Evolutionary conservation across 805 yeast genomes (phyloP).

Genomic region (Starmera dryadoides): DNA sequence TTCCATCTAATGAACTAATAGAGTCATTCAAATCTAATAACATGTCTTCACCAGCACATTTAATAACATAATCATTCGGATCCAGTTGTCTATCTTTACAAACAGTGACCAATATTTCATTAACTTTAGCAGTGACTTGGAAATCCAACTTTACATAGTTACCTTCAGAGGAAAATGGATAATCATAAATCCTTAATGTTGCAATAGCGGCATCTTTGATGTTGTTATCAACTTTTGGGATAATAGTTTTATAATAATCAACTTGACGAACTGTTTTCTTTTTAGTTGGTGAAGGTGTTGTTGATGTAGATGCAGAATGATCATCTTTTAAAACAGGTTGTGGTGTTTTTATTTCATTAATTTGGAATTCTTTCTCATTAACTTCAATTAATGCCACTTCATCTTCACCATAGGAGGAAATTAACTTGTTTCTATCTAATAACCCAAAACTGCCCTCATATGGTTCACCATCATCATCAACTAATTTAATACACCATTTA

Average conservation of each 20-base stretch:
- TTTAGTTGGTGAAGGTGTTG: constrained; percentile 1
- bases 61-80: constrained; percentile 28
- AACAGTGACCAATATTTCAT: constrained; percentile 28
- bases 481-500: constrained; percentile 69
- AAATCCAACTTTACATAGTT: constrained; percentile 24
- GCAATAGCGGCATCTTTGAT: constrained; percentile 20
- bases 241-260: constrained; percentile 30
- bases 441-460: constrained; percentile 90
- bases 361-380: constrained; percentile 31
- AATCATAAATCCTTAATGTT: constrained; percentile 24
- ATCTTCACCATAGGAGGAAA: constrained; percentile 70
- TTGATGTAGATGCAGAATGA: constrained; percentile 1
- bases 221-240: constrained; percentile 18
- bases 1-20: constrained; percentile 34
- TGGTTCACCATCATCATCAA: constrained; percentile 91
- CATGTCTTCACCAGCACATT: constrained; percentile 23
- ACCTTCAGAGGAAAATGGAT: constrained; percentile 25
- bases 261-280: constrained; percentile 16
- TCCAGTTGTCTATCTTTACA: constrained; percentile 27
- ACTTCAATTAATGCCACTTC: constrained; percentile 75
- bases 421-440: constrained; percentile 56
- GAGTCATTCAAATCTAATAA: constrained; percentile 30
- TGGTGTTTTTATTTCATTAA: constrained; percentile 49
- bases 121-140: constrained; percentile 25
- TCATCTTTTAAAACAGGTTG: constrained; percentile 26